Base-by-base conservation (phyloP, 371 early-diverging fungal species). In the Haplosporangium sp. region DNA sequence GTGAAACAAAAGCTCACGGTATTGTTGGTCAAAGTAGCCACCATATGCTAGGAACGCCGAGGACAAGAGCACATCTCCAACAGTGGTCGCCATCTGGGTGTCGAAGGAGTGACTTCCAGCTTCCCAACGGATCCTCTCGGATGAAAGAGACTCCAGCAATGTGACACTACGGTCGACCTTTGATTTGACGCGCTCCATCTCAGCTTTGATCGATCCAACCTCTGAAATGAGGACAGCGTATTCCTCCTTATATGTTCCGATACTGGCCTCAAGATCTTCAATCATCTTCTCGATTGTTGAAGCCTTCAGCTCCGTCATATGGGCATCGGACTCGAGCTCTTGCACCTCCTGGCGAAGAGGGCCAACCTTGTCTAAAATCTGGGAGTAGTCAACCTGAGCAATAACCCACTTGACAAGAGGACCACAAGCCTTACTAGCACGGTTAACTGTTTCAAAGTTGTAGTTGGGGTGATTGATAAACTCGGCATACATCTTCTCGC, bases 351-450 rank as follows among this genome's bases (percentile, higher is more conserved):
- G 86, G 70, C 98, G 95, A 63, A 99, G 89, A 37, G 99, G 99
- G 10, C 97, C 98, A 45, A 99, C 94, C 62, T 92, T 89, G 81
- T 97, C 96, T 55, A 99, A 84, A 63, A 99, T 98, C 65, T 93
- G 91, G 8, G 96, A 91, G 77, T 92, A 99, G 72, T 92, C 91
- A 40, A 97, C 95, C 86, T 98, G 99, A 19, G 99, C 99, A 72
- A 91, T 91, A 3, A 96, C 97, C 99, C 99, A 99, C 79, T 96
- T 92, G 64, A 96, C 98, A 35, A 99, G 85, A 17, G 99, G 98
- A 38, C 98, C 99, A 85, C 99, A 99, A 0, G 99, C 99, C 85
- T 96, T 97, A 81, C 95, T 94, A n/a, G 99, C 99, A 67, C 96
- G 95, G 85, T 96, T 96, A 40, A 99, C 96, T 0, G 88, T 82